A percentile compares a stretch with the other conserved stretches of the same genome.
Conservation (phyloP, 78 protist species). For the Paratrimastix pyriformis region DNA sequence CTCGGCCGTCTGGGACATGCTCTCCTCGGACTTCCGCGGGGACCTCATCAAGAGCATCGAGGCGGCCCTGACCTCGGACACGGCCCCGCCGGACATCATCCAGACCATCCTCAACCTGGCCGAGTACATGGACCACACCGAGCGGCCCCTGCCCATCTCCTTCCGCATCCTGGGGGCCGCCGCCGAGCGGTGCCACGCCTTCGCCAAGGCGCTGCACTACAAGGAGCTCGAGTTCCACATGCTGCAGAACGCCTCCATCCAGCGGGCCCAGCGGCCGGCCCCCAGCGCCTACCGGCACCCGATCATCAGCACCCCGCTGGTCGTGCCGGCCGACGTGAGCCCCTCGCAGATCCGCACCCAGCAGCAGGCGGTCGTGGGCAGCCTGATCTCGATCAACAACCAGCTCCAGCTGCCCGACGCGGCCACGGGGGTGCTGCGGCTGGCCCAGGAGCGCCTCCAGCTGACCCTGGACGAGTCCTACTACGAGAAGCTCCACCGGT, state of each 20-base stretch:
- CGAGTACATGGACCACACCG: conserved; percentile 89
- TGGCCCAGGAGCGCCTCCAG: conserved; percentile 20
- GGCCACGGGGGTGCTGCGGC: conserved; percentile 55
- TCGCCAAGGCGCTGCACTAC: conserved; percentile 93
- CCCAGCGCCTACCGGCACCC: too few species aligned
- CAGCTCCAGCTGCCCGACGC: conserved; percentile 88
- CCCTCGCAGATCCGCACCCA: too few species aligned
- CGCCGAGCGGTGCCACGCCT: conserved; percentile 85
- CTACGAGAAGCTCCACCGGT: conserved; percentile 87
- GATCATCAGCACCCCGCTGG: too few species aligned
- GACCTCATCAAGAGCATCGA: conserved; percentile 31
- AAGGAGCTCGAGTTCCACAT: too few species aligned
- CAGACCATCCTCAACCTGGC: conserved; percentile 77
- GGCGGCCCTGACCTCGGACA: conserved; percentile 18
- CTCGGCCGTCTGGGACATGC: too few species aligned
- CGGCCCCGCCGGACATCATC: conserved; percentile 75
- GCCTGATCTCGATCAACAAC: conserved; percentile 75
- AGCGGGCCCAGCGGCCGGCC: too few species aligned
- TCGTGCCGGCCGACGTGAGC: too few species aligned
- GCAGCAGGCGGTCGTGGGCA: not conserved
- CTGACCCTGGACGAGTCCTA: conserved; percentile 62
- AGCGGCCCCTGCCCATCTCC: conserved; percentile 70
- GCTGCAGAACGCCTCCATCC: too few species aligned
- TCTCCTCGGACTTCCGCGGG: too few species aligned
- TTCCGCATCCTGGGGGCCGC: conserved; percentile 59